Evolutionary conservation across 2,329 filamentous ascomycete species (phyloP).

Genomic region (Fusarium sp.): DNA sequence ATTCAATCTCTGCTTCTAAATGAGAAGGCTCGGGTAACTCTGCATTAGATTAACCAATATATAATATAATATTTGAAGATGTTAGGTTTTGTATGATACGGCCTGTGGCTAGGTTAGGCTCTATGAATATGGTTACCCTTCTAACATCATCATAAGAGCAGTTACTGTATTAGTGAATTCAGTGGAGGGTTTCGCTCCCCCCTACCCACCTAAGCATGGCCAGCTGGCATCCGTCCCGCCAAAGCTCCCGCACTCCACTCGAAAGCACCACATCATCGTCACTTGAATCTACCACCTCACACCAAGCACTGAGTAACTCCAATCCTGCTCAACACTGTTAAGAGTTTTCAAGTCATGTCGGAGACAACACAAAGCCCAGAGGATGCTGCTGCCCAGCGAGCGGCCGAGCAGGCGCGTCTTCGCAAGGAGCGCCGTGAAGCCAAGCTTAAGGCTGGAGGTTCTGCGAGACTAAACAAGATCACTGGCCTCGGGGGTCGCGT

Average conservation of each 20-base stretch:
- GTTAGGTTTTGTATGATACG: too few relatives aligned
- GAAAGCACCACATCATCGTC: constrained; percentile 34
- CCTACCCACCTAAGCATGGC: neutral
- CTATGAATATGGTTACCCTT: too few relatives aligned
- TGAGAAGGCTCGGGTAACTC: too few relatives aligned
- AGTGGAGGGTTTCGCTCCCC: too few relatives aligned
- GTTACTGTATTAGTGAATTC: too few relatives aligned
- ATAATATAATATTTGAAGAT: too few relatives aligned
- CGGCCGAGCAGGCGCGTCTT: constrained; percentile 77
- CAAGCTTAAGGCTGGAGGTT: constrained; percentile 81
- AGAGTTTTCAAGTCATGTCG: constrained; percentile 54
- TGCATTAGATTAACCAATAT: too few relatives aligned
- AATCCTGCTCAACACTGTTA: constrained; percentile 1
- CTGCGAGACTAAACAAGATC: constrained; percentile 80
- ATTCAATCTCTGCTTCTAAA: too few relatives aligned
- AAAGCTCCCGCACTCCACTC: constrained; percentile 29
- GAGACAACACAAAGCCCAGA: constrained; percentile 54
- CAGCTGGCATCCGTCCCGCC: constrained; percentile 35
- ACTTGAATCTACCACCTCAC: neutral
- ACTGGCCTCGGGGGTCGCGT: constrained; percentile 73
- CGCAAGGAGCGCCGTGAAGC: constrained; percentile 85
- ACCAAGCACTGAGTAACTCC: constrained; percentile 15
- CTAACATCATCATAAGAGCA: too few relatives aligned
- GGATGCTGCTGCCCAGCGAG: constrained; percentile 66
- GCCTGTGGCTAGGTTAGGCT: too few relatives aligned